Percentiles rank a stretch among this genome's conserved stretches.
phyloP scores from a whole-genome alignment of 164 flowering plant genomes.

The Santalum album region DNA sequence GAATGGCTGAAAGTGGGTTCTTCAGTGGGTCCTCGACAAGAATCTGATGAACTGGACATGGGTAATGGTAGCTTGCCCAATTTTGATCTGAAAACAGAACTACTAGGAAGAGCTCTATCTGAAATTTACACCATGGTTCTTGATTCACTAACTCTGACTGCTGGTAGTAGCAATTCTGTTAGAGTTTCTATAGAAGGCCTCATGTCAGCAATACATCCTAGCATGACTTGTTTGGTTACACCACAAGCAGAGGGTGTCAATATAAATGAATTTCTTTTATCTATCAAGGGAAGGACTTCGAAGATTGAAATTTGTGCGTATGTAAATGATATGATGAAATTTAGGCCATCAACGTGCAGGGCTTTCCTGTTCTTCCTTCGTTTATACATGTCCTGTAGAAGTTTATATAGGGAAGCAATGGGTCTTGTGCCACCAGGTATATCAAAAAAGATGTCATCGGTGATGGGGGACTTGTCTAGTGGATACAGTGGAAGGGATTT shows the following conservation, averaged over 20 bases:
- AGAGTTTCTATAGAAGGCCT: conserved; percentile 51
- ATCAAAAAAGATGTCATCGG: conserved; percentile 46
- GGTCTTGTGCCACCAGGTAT: conserved; percentile 63
- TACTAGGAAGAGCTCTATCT: conserved; percentile 56
- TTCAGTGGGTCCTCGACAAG: conserved; percentile 17
- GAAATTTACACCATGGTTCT: conserved; percentile 58
- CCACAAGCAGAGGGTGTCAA: conserved; percentile 18
- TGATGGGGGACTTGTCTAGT: conserved; percentile 47
- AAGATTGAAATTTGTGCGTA: conserved; percentile 6
- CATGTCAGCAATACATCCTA: conserved; percentile 36
- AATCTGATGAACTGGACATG: conserved; percentile 9
- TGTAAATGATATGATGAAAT: conserved; percentile 5
- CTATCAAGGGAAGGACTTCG: conserved; percentile 24
- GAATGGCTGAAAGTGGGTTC: conserved; percentile 49
- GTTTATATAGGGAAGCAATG: conserved; percentile 55
- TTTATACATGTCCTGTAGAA: conserved; percentile 56
- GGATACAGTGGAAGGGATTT: conserved; percentile 54
- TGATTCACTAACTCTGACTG: conserved; percentile 50
- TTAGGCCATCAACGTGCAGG: conserved; percentile 26
- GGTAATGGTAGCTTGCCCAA: conserved; percentile 4
- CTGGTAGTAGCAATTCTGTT: conserved; percentile 54
- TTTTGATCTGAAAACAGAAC: conserved; percentile 33
- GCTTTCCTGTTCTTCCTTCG: conserved; percentile 58
- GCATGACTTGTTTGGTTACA: conserved; percentile 35
- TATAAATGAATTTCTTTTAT: conserved; percentile 24